A percentile compares a stretch with the other conserved stretches of the same genome.
Conservation (phyloP, 148 eudicot species). For the Spergularia bocconei region DNA sequence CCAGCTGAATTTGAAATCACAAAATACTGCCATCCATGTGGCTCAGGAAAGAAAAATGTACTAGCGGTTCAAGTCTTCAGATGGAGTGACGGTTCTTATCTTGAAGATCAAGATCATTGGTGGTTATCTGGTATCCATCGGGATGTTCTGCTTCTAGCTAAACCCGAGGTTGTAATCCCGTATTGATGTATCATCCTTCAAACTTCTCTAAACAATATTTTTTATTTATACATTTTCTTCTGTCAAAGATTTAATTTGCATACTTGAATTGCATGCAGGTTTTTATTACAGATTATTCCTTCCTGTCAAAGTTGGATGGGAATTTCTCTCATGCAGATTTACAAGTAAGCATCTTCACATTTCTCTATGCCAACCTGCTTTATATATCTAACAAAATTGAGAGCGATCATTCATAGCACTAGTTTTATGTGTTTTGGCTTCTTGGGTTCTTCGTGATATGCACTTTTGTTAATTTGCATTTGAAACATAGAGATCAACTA, state of each 20-base stretch:
- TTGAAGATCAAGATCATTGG: constrained; percentile 99
- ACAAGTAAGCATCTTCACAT: constrained; percentile 41
- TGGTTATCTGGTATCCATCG: constrained; percentile 98
- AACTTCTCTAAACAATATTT: too few species aligned
- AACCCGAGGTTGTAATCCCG: constrained; percentile 70
- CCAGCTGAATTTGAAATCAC: constrained; percentile 98
- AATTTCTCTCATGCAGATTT: constrained; percentile 66
- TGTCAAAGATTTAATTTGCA: neutral
- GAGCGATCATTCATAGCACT: constrained; percentile 9
- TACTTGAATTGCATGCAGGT: constrained; percentile 52
- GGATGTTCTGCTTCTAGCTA: constrained; percentile 88
- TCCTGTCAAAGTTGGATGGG: constrained; percentile 52
- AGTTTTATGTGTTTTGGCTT: neutral
- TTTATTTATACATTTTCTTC: neutral
- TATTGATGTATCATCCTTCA: neutral
- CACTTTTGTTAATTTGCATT: too few species aligned
- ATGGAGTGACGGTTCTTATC: constrained; percentile 98
- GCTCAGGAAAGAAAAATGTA: constrained; percentile 64
- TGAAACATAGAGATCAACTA: neutral
- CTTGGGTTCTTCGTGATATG: neutral
- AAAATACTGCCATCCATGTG: constrained; percentile 70
- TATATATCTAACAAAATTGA: neutral
- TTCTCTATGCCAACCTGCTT: neutral
- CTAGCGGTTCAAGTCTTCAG: constrained; percentile 86
- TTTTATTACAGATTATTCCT: constrained; percentile 80